phyloP scores from a whole-genome alignment of 345 rosid genomes.

The Ricinus communis region DNA sequence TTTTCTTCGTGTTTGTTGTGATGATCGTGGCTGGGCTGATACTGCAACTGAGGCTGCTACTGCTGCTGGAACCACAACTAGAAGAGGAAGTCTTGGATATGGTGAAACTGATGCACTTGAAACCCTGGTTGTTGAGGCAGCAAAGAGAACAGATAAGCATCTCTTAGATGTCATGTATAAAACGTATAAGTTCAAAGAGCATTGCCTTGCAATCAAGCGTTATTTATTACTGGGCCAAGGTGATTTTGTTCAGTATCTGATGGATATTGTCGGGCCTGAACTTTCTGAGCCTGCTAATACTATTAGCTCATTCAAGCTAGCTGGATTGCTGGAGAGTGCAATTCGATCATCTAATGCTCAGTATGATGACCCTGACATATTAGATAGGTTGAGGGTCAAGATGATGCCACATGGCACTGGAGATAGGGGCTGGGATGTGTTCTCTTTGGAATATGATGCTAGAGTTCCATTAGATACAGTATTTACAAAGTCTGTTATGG shows the following conservation, averaged over 20 bases:
- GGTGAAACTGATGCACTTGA: slow-evolving; percentile 98
- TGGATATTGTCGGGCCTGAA: slow-evolving; percentile 90
- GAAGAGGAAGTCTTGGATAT: slow-evolving; percentile 89
- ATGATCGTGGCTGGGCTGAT: slow-evolving; percentile 96
- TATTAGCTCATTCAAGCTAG: slow-evolving; percentile 89
- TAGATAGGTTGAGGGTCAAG: slow-evolving; percentile 87
- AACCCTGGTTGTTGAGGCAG: slow-evolving; percentile 79
- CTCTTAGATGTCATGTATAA: slow-evolving; percentile 77
- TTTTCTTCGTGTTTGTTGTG: slow-evolving; percentile 93
- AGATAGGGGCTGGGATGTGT: slow-evolving; percentile 97
- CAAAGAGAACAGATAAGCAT: slow-evolving; percentile 95
- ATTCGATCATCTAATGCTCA: slow-evolving; percentile 96
- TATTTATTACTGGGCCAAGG: slow-evolving; percentile 97
- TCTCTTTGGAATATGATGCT: slow-evolving; percentile 94
- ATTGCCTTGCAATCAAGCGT: slow-evolving; percentile 93
- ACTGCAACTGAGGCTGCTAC: slow-evolving; percentile 87
- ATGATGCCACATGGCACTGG: slow-evolving; percentile 95
- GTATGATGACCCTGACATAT: slow-evolving; percentile 87
- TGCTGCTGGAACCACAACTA: slow-evolving; percentile 90
- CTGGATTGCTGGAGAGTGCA: slow-evolving; percentile 92
- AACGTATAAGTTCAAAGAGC: slow-evolving; percentile 83
- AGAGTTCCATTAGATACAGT: slow-evolving; percentile 89
- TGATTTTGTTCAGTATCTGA: slow-evolving; percentile 92
- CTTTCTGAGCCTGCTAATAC: slow-evolving; percentile 98
- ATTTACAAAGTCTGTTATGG: slow-evolving; percentile 86